Evolutionary conservation across 768 basidiomycete genomes (phyloP), one percentile per base, ranked within the genome.

Genomic region (Pleurotus salmoneostramineus): DNA sequence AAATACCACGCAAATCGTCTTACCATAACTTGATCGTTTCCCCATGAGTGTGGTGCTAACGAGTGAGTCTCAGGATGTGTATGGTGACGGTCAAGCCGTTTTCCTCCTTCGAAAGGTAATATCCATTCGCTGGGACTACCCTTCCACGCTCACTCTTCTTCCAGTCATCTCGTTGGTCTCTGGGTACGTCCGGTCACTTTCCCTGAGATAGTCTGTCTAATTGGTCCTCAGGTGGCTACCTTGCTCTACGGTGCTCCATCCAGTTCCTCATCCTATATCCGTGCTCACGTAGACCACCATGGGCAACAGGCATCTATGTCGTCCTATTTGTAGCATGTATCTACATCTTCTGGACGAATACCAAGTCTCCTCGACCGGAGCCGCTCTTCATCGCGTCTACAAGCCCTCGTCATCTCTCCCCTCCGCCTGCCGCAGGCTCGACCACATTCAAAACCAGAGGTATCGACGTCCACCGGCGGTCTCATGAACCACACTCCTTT

Each of bases 91-190:
- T 7, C 52, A 55, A 27, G 37, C 52, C 3, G 37, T 55, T 31
- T 55, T 55, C n/a, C 12, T 55, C n/a, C 40, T 44, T 6, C 36
- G 52, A 32, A 55, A 55, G n/a, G 52, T 55, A 17, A 10, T 31
- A 3, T 55, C 36, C 14, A 7, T 14, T 7, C 27, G 11, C 10
- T 31, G 21, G 6, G n/a, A 6, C 48, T 49, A n/a, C 17, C 5
- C 17, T 27, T 34, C 27, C 36, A 21, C 14, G 17, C 27, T 44
- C 11, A 43, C 14, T 14, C 1, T 21, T 14, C 32, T n/a, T 55
- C 0, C 14, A 55, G 52, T 55, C 52, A 5, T 55, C 52, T 55
- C 17, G 27, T 55, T 42, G 52, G 52, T 15, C 52, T 55, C 27
- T 55, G 52, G 52, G 40, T 55, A 43, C 17, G 52, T 17, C 14